Conservation (phyloP, 176 grass and related monocot genomes). For the Lolium rigidum region DNA sequence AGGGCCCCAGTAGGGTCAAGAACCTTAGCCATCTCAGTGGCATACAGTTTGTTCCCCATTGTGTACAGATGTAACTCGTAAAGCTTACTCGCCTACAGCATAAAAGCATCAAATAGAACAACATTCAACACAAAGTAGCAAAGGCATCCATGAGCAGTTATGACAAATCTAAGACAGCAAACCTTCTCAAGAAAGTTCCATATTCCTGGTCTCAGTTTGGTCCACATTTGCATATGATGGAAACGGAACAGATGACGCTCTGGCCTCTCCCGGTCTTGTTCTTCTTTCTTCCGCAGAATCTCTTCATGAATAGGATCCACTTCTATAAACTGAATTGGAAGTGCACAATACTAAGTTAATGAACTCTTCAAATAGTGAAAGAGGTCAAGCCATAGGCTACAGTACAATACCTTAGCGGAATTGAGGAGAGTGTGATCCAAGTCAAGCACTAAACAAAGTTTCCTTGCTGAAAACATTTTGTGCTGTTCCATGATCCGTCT, state of each 20-base stretch:
- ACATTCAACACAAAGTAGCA: neutral
- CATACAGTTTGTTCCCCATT: conserved; percentile 98
- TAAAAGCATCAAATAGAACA: conserved; percentile 40
- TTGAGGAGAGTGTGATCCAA: conserved; percentile 98
- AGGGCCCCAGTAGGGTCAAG: conserved; percentile 82
- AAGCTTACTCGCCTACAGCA: conserved; percentile 79
- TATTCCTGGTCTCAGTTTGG: conserved; percentile 93
- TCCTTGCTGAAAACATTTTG: conserved; percentile 81
- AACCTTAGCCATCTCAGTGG: conserved; percentile 97
- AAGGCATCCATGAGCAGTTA: neutral
- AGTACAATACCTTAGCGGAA: conserved; percentile 83
- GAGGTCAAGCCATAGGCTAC: conserved; percentile 24
- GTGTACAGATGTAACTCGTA: conserved; percentile 97
- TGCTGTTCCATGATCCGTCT: conserved; percentile 87
- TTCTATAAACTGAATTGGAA: conserved; percentile 78
- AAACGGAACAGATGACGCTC: conserved; percentile 86
- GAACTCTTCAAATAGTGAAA: conserved; percentile 30
- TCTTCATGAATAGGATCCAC: conserved; percentile 83
- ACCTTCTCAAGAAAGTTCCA: conserved; percentile 99
- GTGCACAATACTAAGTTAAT: conserved; percentile 11
- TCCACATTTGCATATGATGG: conserved; percentile 98
- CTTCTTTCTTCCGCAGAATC: conserved; percentile 90
- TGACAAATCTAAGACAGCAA: conserved; percentile 27
- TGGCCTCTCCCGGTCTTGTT: conserved; percentile 72
- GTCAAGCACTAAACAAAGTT: conserved; percentile 97